A percentile compares a stretch with the other conserved stretches of the same genome.
Evolutionary conservation across 78 protist genomes (phyloP).

Genomic region (Parvularia atlantis): DNA sequence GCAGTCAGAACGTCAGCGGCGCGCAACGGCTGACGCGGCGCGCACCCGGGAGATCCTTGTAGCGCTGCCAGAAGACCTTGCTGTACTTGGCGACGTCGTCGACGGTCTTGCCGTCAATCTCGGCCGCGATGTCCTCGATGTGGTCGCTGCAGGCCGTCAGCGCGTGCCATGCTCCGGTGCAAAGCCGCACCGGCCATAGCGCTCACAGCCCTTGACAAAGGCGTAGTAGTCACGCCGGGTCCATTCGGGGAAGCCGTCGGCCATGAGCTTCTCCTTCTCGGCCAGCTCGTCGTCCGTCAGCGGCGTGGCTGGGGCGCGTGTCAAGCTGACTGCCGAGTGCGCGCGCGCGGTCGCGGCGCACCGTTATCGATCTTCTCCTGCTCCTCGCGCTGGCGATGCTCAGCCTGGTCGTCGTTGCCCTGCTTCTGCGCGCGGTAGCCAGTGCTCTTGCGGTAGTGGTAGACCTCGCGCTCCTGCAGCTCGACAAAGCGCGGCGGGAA

Average conservation of each 20-base stretch:
- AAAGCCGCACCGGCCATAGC: slow-evolving; percentile 25
- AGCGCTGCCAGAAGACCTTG: slow-evolving; percentile 33
- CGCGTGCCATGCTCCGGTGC: no score
- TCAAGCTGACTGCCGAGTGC: no score
- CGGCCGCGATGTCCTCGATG: slow-evolving; percentile 5
- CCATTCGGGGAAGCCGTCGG: slow-evolving; percentile 38
- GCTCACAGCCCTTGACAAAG: slow-evolving; percentile 23
- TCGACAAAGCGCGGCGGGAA: slow-evolving; percentile 37
- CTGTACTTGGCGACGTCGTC: slow-evolving; percentile 36
- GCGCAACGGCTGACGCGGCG: no score
- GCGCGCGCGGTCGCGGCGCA: no score
- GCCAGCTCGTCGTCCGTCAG: slow-evolving; percentile 15
- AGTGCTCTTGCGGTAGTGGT: slow-evolving; percentile 4
- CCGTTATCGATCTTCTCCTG: neutral
- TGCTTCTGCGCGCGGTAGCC: neutral
- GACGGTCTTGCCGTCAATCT: slow-evolving; percentile 22
- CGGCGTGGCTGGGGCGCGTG: no score
- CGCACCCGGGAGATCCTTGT: slow-evolving; percentile 2
- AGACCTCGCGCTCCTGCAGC: slow-evolving; percentile 39
- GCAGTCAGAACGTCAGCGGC: neutral
- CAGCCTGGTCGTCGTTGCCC: no score
- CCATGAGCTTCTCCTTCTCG: slow-evolving; percentile 10
- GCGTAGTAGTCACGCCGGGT: slow-evolving; percentile 1
- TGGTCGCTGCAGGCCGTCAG: no score
- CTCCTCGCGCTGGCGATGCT: neutral